Conservation (phyloP, 176 grass and related monocot genomes). For the Rhipidocladum racemiflorum region DNA sequence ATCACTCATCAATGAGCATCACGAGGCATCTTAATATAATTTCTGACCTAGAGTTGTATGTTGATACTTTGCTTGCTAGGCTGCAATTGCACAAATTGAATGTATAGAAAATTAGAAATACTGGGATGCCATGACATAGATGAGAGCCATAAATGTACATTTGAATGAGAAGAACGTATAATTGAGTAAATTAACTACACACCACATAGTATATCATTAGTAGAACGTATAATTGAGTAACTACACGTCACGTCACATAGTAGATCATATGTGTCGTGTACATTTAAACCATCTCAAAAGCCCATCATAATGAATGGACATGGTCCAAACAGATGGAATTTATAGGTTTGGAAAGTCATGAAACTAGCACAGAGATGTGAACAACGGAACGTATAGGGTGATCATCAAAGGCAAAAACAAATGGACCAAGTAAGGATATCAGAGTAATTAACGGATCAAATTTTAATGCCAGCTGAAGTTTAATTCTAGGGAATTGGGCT, state of each 20-base stretch:
- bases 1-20: slow-evolving; percentile 10
- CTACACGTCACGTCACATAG: not conserved
- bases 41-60: slow-evolving; percentile 8
- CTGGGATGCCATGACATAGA: not conserved
- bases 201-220: not conserved
- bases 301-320: not conserved
- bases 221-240: slow-evolving; percentile 5
- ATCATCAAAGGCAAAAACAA: not conserved
- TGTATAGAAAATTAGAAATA: not conserved
- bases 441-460: not conserved
- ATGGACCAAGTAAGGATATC: not conserved
- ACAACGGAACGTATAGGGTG: not conserved
- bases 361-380: not conserved
- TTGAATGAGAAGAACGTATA: not conserved
- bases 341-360: not conserved
- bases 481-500: not conserved
- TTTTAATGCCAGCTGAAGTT: not conserved
- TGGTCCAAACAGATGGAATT: not conserved
- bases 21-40: not conserved
- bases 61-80: slow-evolving; percentile 9
- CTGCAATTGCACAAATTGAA: not conserved
- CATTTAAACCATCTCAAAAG: not conserved
- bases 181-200: not conserved
- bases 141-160: not conserved
- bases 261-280: not conserved